These are phyloP conservation scores for Aspergillus proliferans DNA, from an alignment of 2,329 filamentous ascomycete species.

Conservation along the genomic window DNA sequence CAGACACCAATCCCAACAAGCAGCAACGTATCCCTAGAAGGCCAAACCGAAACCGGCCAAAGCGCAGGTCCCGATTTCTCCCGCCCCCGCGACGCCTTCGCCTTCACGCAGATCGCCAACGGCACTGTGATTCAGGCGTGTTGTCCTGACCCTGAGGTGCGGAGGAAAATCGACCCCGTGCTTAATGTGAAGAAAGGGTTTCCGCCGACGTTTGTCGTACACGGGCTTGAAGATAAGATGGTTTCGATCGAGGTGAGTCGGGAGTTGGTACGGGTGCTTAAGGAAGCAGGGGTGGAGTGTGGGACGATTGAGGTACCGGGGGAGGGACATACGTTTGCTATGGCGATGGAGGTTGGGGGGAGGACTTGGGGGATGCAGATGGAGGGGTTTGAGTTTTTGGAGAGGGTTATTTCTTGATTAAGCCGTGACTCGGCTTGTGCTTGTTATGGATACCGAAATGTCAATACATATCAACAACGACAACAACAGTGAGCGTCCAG, in stretches of 20 bases:
- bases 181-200: constrained; percentile 25
- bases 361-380: constrained; percentile 30
- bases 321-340: constrained; percentile 42
- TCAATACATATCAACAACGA: too few species aligned
- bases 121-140: constrained; percentile 33
- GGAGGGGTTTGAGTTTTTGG: constrained; percentile 39
- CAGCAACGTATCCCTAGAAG: constrained; percentile 39
- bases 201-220: constrained; percentile 40
- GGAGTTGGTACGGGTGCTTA: constrained; percentile 20
- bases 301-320: constrained; percentile 34
- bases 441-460: too few species aligned
- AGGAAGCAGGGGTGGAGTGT: constrained; percentile 26
- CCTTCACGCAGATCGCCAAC: constrained; percentile 37
- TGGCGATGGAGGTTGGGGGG: constrained; percentile 37
- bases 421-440: too few species aligned
- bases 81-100: constrained; percentile 35
- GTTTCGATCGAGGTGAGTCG: constrained; percentile 34
- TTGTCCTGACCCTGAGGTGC: constrained; percentile 23
- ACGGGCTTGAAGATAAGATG: constrained; percentile 36
- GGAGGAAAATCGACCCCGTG: constrained; percentile 25
- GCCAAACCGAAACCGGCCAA: constrained; percentile 21
- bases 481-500: too few species aligned
- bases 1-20: constrained; percentile 32
- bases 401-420: constrained; percentile 15
- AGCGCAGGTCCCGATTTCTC: constrained; percentile 30